Evolutionary conservation across 768 basidiomycete species (phyloP).

Genomic region (Pholiota conissans): DNA sequence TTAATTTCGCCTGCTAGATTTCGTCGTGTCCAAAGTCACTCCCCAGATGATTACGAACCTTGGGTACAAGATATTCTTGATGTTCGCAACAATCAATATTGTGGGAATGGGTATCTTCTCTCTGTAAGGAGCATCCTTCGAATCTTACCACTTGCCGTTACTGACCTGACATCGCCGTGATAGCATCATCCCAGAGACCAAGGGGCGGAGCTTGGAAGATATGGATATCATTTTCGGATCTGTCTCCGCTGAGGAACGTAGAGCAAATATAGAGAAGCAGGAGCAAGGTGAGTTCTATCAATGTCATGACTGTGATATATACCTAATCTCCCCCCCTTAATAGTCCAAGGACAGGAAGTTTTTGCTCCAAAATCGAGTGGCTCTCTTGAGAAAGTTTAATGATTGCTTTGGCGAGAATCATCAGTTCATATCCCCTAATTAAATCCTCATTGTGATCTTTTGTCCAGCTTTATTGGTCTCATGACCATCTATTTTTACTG

Average conservation of each 20-base stretch:
- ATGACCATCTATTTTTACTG: neutral
- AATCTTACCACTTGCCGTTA: neutral
- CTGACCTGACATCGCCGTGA: neutral
- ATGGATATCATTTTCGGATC: conserved; percentile 59
- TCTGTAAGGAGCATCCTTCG: conserved; percentile 38
- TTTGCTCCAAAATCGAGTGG: neutral
- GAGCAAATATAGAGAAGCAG: conserved; percentile 48
- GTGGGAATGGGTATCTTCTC: conserved; percentile 71
- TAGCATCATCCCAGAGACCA: conserved; percentile 63
- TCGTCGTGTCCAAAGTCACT: conserved; percentile 67
- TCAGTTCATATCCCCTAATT: neutral
- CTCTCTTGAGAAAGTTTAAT: neutral
- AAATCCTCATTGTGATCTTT: neutral
- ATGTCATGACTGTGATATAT: neutral
- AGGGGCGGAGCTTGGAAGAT: conserved; percentile 54
- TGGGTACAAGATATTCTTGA: conserved; percentile 75
- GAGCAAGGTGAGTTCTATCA: conserved; percentile 32
- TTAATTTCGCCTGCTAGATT: conserved; percentile 6
- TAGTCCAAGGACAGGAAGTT: neutral
- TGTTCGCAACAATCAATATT: conserved; percentile 76
- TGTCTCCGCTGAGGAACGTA: conserved; percentile 53
- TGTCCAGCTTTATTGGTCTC: neutral
- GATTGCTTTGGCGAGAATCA: neutral
- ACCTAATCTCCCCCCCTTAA: neutral
- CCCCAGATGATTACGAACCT: conserved; percentile 60